These are phyloP conservation scores for Beverwykella pulmonaria DNA, from an alignment of 495 filamentous ascomycete species.

Conservation along the genomic window DNA sequence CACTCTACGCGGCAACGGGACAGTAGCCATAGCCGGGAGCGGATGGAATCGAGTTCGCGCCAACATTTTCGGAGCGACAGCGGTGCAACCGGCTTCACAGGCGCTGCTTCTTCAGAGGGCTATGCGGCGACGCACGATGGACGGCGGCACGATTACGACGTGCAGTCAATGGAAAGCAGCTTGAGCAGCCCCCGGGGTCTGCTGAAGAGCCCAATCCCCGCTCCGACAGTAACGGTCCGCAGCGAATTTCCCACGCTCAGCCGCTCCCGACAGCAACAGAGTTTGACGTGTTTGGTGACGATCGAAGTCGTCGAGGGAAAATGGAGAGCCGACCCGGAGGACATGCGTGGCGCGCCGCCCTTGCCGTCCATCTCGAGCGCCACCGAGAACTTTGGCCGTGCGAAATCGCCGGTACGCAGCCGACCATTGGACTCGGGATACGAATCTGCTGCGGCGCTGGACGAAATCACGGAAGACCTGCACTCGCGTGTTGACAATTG, in stretches of 20 bases:
- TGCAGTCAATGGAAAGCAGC: slow-evolving; percentile 93
- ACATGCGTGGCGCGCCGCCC: slow-evolving; percentile 68
- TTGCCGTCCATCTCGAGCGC: slow-evolving; percentile 52
- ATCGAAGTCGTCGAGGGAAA: slow-evolving; percentile 92
- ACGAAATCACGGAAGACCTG: slow-evolving; percentile 85
- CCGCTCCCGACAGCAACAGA: slow-evolving; percentile 91
- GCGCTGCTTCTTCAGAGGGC: slow-evolving; percentile 65
- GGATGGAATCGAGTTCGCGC: slow-evolving; percentile 58
- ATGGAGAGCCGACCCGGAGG: slow-evolving; percentile 85
- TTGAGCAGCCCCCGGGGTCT: slow-evolving; percentile 72
- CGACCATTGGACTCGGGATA: slow-evolving; percentile 43
- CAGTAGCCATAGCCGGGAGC: slow-evolving; percentile 43
- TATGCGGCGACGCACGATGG: slow-evolving; percentile 64
- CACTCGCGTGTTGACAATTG: slow-evolving; percentile 91
- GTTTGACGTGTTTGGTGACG: slow-evolving; percentile 89
- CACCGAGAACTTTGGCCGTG: slow-evolving; percentile 22
- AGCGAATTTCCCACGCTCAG: slow-evolving; percentile 96
- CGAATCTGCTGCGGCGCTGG: slow-evolving; percentile 67
- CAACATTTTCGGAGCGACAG: slow-evolving; percentile 72
- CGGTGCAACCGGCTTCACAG: slow-evolving; percentile 61
- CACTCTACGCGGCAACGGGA: slow-evolving; percentile 30
- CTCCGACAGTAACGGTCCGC: slow-evolving; percentile 86
- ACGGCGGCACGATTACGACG: slow-evolving; percentile 89
- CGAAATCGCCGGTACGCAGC: slow-evolving; percentile 38
- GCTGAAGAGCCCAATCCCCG: slow-evolving; percentile 86